phyloP scores from a whole-genome alignment of 352 stramenopile species.

The Lagenidium giganteum region DNA sequence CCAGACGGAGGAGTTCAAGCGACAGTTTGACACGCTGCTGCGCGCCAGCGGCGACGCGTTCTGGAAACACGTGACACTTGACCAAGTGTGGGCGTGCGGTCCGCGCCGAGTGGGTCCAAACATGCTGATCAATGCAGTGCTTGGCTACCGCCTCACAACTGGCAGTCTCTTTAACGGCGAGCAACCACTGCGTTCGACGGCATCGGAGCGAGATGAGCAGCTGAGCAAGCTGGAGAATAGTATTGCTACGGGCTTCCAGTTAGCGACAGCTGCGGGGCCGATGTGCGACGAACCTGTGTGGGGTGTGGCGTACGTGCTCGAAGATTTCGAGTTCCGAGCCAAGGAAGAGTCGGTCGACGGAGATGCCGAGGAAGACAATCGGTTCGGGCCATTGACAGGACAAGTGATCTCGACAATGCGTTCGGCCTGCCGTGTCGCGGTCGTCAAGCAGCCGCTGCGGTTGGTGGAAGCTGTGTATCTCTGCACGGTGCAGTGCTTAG shows the following conservation, averaged over 20 bases:
- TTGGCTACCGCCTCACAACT: constrained; percentile 22
- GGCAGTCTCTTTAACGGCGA: constrained; percentile 18
- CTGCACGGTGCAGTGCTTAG: constrained; percentile 83
- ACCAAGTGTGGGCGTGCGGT: constrained; percentile 71
- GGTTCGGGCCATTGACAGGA: constrained; percentile 69
- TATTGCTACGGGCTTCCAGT: constrained; percentile 81
- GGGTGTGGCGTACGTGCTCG: constrained; percentile 85
- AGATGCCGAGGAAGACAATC: constrained; percentile 18
- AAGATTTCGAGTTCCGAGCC: constrained; percentile 63
- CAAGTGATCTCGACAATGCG: constrained; percentile 83
- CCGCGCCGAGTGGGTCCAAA: constrained; percentile 71
- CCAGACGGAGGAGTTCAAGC: constrained; percentile 7
- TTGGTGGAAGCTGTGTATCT: constrained; percentile 90
- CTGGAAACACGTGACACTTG: constrained; percentile 41
- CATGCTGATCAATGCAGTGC: constrained; percentile 73
- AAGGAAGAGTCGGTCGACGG: constrained; percentile 14
- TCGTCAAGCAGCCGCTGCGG: constrained; percentile 83
- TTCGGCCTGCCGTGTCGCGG: constrained; percentile 60
- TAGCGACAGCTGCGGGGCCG: constrained; percentile 73
- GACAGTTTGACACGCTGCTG: constrained; percentile 38
- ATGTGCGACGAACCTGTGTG: constrained; percentile 89
- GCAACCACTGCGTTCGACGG: too few species aligned
- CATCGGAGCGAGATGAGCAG: too few species aligned
- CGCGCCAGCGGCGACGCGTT: constrained; percentile 38
- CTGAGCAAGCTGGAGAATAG: constrained; percentile 73